Conservation (phyloP, 768 basidiomycete genomes). For the Fibroporia radiculosa region DNA sequence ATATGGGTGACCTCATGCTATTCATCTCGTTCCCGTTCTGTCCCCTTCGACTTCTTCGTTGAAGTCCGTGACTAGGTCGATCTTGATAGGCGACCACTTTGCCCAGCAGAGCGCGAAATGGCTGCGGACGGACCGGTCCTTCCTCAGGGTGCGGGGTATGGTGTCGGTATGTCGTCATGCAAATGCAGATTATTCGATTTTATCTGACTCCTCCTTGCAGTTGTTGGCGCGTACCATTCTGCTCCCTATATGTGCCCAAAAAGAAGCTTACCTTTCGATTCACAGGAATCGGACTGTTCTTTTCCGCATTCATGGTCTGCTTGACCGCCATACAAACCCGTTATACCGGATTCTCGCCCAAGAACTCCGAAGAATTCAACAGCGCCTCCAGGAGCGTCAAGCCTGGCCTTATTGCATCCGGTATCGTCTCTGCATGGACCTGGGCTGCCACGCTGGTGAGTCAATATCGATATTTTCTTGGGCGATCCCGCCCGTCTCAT, state of each 20-base stretch:
- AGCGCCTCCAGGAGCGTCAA: conserved; percentile 80
- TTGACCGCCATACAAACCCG: conserved; percentile 77
- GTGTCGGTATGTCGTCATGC: conserved; percentile 46
- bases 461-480: neutral
- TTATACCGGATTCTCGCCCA: conserved; percentile 76
- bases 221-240: conserved; percentile 34
- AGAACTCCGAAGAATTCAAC: conserved; percentile 76
- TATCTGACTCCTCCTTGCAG: conserved; percentile 20
- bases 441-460: conserved; percentile 70
- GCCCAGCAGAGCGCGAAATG: conserved; percentile 4
- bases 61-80: neutral
- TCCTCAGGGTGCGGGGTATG: conserved; percentile 82
- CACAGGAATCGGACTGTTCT: conserved; percentile 81
- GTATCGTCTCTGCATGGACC: conserved; percentile 94
- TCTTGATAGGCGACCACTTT: neutral
- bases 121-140: conserved; percentile 34
- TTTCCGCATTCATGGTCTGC: conserved; percentile 72
- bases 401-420: conserved; percentile 86
- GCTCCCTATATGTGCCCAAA: neutral
- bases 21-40: neutral
- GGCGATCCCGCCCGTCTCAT: neutral
- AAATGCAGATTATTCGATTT: neutral
- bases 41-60: conserved; percentile 8
- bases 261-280: conserved; percentile 1
- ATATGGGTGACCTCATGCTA: neutral